Evolutionary conservation across 2,329 filamentous ascomycete genomes (phyloP).

Genomic region (Plectosphaerella cucumerina): DNA sequence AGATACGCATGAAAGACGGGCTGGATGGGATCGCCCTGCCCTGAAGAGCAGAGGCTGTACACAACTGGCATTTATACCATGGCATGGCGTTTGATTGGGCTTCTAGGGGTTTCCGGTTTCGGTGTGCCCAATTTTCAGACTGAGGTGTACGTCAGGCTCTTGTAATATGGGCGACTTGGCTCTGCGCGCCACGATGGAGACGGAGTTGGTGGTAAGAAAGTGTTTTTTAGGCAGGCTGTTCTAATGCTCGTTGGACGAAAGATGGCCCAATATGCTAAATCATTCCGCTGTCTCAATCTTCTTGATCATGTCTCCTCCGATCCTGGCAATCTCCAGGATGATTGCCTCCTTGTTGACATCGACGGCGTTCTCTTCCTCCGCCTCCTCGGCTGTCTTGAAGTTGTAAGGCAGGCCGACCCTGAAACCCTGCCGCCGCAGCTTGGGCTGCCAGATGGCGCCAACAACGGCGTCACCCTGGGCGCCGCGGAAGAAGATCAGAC

Average conservation of each 20-base stretch:
- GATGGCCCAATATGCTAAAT: neutral
- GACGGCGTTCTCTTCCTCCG: conserved; percentile 41
- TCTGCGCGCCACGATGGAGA: neutral
- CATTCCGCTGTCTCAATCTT: conserved; percentile 49
- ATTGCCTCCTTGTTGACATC: conserved; percentile 65
- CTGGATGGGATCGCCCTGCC: neutral
- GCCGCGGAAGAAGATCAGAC: conserved; percentile 77
- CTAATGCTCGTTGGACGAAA: neutral
- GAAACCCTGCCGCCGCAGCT: conserved; percentile 54
- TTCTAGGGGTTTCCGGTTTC: conserved; percentile 8
- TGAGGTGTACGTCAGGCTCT: too few species aligned
- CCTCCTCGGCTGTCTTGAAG: conserved; percentile 28
- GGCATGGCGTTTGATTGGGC: conserved; percentile 23
- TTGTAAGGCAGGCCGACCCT: conserved; percentile 66
- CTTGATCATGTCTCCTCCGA: conserved; percentile 64
- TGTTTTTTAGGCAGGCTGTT: too few species aligned
- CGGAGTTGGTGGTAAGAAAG: neutral
- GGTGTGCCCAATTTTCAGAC: conserved; percentile 5
- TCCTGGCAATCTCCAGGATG: conserved; percentile 66
- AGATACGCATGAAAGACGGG: neutral
- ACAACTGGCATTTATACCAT: conserved; percentile 32
- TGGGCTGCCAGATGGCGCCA: conserved; percentile 56
- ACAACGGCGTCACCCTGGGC: conserved; percentile 49
- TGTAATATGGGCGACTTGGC: conserved; percentile 7
- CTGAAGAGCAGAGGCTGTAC: conserved; percentile 1